Base-by-base conservation (phyloP, 2,329 filamentous ascomycete species). In the Lojkania enalia region DNA sequence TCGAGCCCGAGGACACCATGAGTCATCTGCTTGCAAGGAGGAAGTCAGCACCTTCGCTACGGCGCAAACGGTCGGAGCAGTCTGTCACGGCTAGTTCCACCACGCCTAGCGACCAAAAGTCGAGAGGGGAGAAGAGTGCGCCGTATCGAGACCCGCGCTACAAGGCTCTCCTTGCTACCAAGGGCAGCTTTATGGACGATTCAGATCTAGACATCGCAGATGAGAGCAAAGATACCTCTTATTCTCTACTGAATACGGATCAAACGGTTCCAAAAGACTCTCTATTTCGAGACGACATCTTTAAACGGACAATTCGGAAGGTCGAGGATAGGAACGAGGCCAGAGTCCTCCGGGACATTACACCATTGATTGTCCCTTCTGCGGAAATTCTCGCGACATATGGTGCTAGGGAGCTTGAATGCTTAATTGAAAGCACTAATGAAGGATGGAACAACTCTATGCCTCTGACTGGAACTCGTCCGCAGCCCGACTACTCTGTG, bases 371-470 rank as follows among this genome's bases (percentile, higher is more conserved):
- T 35, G 29, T 48, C 13, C 71, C 71, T 35, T 74, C 72, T 6
- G 72, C 66, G 0, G 58, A 75, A 39, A 54, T 15, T 30, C 57
- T 77, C 6, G 57, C 60, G 4, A 61, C 39, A 18, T 14, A 13
- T 31, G 27, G 44, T n/a, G 54, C 53, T 6, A 60, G 37, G 5
- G 35, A 69, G 44, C 63, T 75, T 5, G 32, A 65, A 1, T 19
- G 25, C 47, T 48, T 77, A 5, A 56, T 58, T 20, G 71, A 77
- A 51, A 73, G 68, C 47, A 60, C 71, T 25, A 74, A 76, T 49
- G 64, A 75, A 58, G 60, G 61, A 43, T 77, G 73, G 73, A 67
- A 66, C 41, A 71, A 69, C 48, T 66, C 66, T 4, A 60, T 73
- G 23, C 64, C 72, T 5, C 29, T 77, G 1, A 63, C 50, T 20